phyloP scores from a whole-genome alignment of 2,329 filamentous ascomycete species.

The Alternaria arborescens region DNA sequence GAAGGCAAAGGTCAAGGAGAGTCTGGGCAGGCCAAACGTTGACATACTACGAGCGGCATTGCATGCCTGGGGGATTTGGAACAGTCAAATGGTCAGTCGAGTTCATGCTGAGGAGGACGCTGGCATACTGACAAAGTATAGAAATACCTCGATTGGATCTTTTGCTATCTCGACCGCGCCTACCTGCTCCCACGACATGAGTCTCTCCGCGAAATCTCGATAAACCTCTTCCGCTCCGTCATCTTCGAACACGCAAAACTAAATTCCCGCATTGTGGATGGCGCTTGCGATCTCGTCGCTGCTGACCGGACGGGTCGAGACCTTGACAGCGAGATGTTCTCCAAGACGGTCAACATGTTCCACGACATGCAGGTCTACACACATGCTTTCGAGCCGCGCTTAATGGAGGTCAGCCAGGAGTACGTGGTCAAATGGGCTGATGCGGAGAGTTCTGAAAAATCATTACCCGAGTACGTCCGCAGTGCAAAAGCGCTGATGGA shows the following conservation, averaged over 20 bases:
- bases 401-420: slow-evolving; percentile 71
- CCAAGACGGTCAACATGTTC: slow-evolving; percentile 80
- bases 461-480: slow-evolving; percentile 78
- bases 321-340: slow-evolving; percentile 71
- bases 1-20: slow-evolving; percentile 65
- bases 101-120: background rate
- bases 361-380: slow-evolving; percentile 85
- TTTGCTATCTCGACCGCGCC: slow-evolving; percentile 92
- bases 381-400: slow-evolving; percentile 78
- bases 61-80: slow-evolving; percentile 79
- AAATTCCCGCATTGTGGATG: slow-evolving; percentile 66
- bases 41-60: slow-evolving; percentile 69
- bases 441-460: slow-evolving; percentile 66
- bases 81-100: slow-evolving; percentile 71
- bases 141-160: slow-evolving; percentile 83
- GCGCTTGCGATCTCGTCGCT: slow-evolving; percentile 79
- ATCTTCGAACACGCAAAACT: slow-evolving; percentile 65
- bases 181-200: slow-evolving; percentile 81
- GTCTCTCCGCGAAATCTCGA: slow-evolving; percentile 82
- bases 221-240: slow-evolving; percentile 74
- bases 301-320: slow-evolving; percentile 69
- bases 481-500: slow-evolving; percentile 74
- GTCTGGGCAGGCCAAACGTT: slow-evolving; percentile 65
- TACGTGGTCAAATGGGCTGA: slow-evolving; percentile 78
- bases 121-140: slow-evolving; percentile 47